Evolutionary conservation across 768 basidiomycete species (phyloP).

Genomic region (Tylopilus subfusipes): DNA sequence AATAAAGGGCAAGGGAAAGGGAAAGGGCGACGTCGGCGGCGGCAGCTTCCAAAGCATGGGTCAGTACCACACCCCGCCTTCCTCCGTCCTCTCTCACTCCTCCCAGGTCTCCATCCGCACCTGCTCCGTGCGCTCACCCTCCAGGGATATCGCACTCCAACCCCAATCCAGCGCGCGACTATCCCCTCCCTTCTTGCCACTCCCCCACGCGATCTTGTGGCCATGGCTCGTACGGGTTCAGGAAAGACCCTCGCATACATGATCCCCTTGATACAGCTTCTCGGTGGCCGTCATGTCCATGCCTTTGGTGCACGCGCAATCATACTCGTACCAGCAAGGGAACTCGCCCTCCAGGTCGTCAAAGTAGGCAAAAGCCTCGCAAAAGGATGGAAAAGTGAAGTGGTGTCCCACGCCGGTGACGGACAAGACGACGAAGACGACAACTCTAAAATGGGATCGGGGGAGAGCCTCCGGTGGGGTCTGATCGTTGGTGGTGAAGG

Average conservation of each 20-base stretch:
- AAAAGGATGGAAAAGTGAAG: slow-evolving; percentile 66
- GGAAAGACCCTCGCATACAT: slow-evolving; percentile 97
- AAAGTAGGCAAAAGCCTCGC: slow-evolving; percentile 95
- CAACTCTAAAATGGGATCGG: slow-evolving; percentile 44
- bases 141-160: slow-evolving; percentile 93
- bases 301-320: slow-evolving; percentile 83
- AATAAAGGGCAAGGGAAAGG: slow-evolving; percentile 67
- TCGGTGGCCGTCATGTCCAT: slow-evolving; percentile 76
- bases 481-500: slow-evolving; percentile 94
- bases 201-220: slow-evolving; percentile 90
- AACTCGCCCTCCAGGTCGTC: slow-evolving; percentile 89
- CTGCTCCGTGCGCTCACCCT: slow-evolving; percentile 81
- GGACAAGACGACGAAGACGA: slow-evolving; percentile 46
- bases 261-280: slow-evolving; percentile 83
- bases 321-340: slow-evolving; percentile 88
- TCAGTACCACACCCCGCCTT: slow-evolving; percentile 34
- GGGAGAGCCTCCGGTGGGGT: slow-evolving; percentile 79
- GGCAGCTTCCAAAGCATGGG: slow-evolving; percentile 98
- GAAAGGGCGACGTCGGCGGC: slow-evolving; percentile 80
- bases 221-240: slow-evolving; percentile 97
- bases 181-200: slow-evolving; percentile 81
- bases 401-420: slow-evolving; percentile 73
- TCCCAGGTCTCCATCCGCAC: slow-evolving; percentile 73
- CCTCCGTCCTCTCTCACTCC: background rate
- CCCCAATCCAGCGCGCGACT: slow-evolving; percentile 90